These are phyloP conservation scores for Chaetomium fimeti DNA, from an alignment of 495 filamentous ascomycete species.

Conservation along the genomic window DNA sequence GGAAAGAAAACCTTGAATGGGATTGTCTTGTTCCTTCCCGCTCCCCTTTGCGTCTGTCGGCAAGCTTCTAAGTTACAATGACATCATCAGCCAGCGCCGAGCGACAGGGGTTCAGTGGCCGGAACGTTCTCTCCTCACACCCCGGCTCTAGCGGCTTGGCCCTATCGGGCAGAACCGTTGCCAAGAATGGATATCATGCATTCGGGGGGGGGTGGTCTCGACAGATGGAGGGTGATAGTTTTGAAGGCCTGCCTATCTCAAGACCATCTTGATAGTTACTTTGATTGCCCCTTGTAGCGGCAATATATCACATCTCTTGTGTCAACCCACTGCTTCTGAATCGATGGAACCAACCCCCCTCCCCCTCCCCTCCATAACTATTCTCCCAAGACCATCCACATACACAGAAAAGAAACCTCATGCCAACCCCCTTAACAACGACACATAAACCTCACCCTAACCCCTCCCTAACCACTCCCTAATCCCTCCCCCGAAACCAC, in stretches of 20 bases:
- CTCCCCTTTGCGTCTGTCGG: too few species aligned
- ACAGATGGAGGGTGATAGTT: neutral
- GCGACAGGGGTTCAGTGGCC: neutral
- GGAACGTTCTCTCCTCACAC: neutral
- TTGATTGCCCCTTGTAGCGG: neutral
- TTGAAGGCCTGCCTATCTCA: neutral
- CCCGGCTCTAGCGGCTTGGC: neutral
- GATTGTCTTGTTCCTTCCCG: neutral
- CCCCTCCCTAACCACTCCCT: neutral
- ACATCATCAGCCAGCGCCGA: conserved; percentile 1
- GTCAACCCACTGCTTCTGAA: neutral
- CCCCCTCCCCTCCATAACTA: neutral
- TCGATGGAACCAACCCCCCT: neutral
- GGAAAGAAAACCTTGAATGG: neutral
- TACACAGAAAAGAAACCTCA: neutral
- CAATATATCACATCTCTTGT: neutral
- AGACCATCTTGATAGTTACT: neutral
- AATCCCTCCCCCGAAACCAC: neutral
- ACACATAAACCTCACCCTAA: neutral
- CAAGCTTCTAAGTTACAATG: neutral
- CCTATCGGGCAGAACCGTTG: neutral
- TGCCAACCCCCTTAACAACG: neutral
- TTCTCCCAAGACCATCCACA: neutral
- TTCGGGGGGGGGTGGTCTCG: too few species aligned
- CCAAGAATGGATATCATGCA: neutral